Evolutionary conservation across 1,139 yeast species (phyloP).

Genomic region (Suhomyces coccinellae): DNA sequence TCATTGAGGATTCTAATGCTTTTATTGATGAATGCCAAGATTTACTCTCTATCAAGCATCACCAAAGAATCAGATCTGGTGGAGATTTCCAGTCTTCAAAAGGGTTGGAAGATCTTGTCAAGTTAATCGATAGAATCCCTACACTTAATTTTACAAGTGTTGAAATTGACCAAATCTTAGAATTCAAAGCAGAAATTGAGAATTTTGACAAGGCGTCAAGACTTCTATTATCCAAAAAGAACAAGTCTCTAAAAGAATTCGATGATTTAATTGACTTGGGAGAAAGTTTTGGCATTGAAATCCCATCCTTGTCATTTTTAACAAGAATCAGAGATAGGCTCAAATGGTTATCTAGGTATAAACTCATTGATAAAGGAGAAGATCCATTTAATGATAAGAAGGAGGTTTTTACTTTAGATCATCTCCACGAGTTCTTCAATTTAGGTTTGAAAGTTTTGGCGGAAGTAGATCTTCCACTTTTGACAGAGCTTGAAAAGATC

Average conservation of each 20-base stretch:
- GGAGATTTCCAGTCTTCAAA: constrained; percentile 18
- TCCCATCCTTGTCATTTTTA: constrained; percentile 52
- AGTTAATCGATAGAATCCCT: constrained; percentile 50
- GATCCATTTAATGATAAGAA: constrained; percentile 43
- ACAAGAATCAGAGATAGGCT: constrained; percentile 49
- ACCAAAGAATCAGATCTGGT: constrained; percentile 44
- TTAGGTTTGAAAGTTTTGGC: constrained; percentile 43
- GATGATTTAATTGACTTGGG: constrained; percentile 55
- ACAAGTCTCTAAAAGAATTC: constrained; percentile 37
- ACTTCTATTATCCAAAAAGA: constrained; percentile 29
- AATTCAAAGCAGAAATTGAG: constrained; percentile 54
- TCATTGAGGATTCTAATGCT: constrained; percentile 45
- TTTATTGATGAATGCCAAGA: constrained; percentile 62
- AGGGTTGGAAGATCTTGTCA: constrained; percentile 25
- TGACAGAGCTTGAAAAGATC: constrained; percentile 25
- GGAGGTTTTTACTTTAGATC: constrained; percentile 38
- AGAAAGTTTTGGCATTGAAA: constrained; percentile 55
- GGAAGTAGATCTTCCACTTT: constrained; percentile 21
- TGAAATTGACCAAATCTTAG: constrained; percentile 61
- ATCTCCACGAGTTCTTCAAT: constrained; percentile 37
- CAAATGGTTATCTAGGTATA: constrained; percentile 48
- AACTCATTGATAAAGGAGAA: constrained; percentile 38
- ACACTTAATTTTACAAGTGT: constrained; percentile 51
- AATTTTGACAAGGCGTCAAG: constrained; percentile 54
- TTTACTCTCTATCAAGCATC: constrained; percentile 51